Evolutionary conservation across 352 stramenopile species (phyloP), one percentile per base, ranked within the genome.

Genomic region (Pythium monospermum): DNA sequence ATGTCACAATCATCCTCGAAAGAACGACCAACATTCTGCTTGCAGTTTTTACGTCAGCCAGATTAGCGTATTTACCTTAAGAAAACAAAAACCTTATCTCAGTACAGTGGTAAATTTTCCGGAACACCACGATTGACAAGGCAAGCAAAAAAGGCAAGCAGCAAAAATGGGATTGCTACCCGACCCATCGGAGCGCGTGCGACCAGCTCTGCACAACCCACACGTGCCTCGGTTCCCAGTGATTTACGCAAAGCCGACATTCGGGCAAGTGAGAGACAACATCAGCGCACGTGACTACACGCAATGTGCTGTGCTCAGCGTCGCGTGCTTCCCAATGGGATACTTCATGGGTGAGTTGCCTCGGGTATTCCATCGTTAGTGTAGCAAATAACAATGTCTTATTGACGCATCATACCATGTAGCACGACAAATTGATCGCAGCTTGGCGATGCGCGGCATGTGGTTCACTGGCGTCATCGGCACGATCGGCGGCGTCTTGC

Each of bases 391-490:
- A 23, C 40, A 21, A 22, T 46, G 39, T 25, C 22, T 46, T 10
- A 35, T 7, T 36, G 26, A n/a, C 33, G 15, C 10, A 10, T 28
- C 5, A 10, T 49, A 37, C 28, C 12, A 33, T n/a, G 30, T 49
- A 91, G 80, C 61, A 31, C 63, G 64, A 10, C 72, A 91, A 28
- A 66, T 91, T 44, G 73, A 85, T 49, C 66, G 64, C 6, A 75
- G 61, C 13, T 45, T 91, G 53, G 81, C 77, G 8, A 55, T 70
- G n/a, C 76, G 69, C 0, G 75, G 71, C n/a, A 85, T 89, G 74
- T 75, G 62, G 59, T 87, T 91, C 62, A 89, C 75, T 7, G 83
- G 83, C 28, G 61, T 91, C 25, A 54, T 91, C 28, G 78, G 76
- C 49, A 76, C 70, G 36, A 30, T 88, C 31, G 74, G 73, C 35